Base-by-base conservation (phyloP, 2,329 filamentous ascomycete species). In the Mycosphaerella arachidis region DNA sequence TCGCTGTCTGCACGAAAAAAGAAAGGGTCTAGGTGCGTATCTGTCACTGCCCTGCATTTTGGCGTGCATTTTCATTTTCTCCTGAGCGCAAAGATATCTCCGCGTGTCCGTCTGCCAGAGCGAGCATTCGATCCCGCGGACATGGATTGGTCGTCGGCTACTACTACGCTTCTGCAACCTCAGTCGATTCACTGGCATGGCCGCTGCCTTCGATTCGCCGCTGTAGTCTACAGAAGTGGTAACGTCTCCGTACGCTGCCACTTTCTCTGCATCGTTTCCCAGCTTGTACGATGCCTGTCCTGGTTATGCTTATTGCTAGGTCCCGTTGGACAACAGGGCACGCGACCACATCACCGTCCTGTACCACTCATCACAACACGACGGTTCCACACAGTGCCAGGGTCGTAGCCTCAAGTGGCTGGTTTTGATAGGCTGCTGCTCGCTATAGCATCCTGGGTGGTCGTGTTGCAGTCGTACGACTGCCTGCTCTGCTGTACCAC, bases 291-390 rank as follows among this genome's bases (percentile, higher is more conserved):
- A 30, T 31, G 27, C 50, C 50, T 52, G 50, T 52, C 46, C 51
- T 56, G 33, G 46, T 57, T 60, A 63, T 63, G 60, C 60, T 63
- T 63, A 62, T 55, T 60, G 57, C 60, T 60, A 60, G 57, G 55
- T 40, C 53, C 54, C 53, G 59, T 35, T 40, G 10, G 48, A 51
- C 35, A 24, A 20, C 43, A 59, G 43, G 60, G 57, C 56, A 56
- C 59, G 55, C 57, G 50, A 62, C 45, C 60, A 31, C 48, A 57
- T 57, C 55, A 55, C 29, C 24, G 13, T 33, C 33, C 48, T 48
- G 50, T 45, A 29, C 18, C 35, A 30, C 45, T 24, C 48, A 33
- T 13, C 12, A n/a, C 43, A 48, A 9, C 13, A 48, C 24, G 9
- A 27, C 12, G 13, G 8, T 13, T 1, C 5, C 20, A 4, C 6